Evolutionary conservation across 148 eudicot species (phyloP), one percentile per base, ranked within the genome.

Genomic region (Vaccinium myrtillus): DNA sequence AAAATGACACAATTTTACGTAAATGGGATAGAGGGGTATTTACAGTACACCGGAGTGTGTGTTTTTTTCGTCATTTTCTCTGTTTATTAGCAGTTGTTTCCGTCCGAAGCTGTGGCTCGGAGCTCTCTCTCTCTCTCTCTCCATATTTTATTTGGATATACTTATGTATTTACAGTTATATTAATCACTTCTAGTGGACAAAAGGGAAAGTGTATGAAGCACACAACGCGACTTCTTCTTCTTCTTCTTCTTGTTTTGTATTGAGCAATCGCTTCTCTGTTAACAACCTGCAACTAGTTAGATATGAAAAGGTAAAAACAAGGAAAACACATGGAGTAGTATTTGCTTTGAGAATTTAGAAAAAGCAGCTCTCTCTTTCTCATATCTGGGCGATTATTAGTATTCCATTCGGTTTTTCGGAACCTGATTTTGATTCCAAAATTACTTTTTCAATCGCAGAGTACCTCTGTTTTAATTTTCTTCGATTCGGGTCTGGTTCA

Each of bases 291-390:
- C 46, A 4, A 4, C 43, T 46, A 58, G n/a, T 23, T 59, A 39
- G 81, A 76, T 23, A 83, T 83, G 85, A 46, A 27, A 61, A 83
- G 85, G 85, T 83, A 83, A 83, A 83, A 12, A 83, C 30, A 73
- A 75, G 18, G 36, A n/a, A 19, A 54, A 10, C 30, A 30, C 46
- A 43, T 27, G 7, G 2, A 4, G 39, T 11, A 21, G 79, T 76
- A 49, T 50, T 49, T 46, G 16, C 51, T 48, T 19, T 48, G 16
- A 10, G 18, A 49, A 67, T 23, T 67, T 14, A 8, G 27, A 67
- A 55, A 55, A 55, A 55, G 19, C 15, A 55, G 15, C 19, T 15
- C 19, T 4, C 4, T 55, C 15, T 55, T 54, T 54, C 18, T 55
- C 15, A 55, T 18, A 12, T 1, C 23, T 43, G 51, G 77, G n/a